phyloP scores from a whole-genome alignment of 129 eudicot species.

The Oenanthe sinensis region DNA sequence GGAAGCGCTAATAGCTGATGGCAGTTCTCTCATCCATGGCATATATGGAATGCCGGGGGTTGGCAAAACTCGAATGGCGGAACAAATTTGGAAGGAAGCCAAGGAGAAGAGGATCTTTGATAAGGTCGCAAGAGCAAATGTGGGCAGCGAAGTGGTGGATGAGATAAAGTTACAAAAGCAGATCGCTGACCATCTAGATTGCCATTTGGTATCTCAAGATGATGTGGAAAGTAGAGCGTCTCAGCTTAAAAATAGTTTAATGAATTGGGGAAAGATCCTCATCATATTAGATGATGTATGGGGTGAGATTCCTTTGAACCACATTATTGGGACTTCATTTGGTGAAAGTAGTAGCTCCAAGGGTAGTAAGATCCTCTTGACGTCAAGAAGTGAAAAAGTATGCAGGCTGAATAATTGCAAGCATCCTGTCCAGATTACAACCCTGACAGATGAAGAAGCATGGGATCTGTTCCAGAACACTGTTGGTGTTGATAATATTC shows the following conservation, averaged over 20 bases:
- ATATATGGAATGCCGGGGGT: neutral
- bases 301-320: neutral
- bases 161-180: neutral
- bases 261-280: neutral
- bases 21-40: neutral
- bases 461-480: conserved; percentile 8
- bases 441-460: neutral
- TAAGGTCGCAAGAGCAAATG: neutral
- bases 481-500: neutral
- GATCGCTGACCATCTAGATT: neutral
- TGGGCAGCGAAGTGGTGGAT: neutral
- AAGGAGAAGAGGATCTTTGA: neutral
- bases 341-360: neutral
- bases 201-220: neutral
- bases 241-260: neutral
- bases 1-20: neutral
- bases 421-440: neutral
- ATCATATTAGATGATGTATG: conserved; percentile 14
- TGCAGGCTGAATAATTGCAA: neutral
- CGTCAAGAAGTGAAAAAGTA: neutral
- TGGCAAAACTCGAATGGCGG: neutral
- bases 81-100: neutral
- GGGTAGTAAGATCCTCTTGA: conserved; percentile 14
- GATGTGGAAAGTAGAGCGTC: neutral
- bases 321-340: neutral